Percentiles rank a stretch among this genome's conserved stretches.
Conservation (phyloP, 2,329 filamentous ascomycete genomes). For the Simplicillium aogashimaense region DNA sequence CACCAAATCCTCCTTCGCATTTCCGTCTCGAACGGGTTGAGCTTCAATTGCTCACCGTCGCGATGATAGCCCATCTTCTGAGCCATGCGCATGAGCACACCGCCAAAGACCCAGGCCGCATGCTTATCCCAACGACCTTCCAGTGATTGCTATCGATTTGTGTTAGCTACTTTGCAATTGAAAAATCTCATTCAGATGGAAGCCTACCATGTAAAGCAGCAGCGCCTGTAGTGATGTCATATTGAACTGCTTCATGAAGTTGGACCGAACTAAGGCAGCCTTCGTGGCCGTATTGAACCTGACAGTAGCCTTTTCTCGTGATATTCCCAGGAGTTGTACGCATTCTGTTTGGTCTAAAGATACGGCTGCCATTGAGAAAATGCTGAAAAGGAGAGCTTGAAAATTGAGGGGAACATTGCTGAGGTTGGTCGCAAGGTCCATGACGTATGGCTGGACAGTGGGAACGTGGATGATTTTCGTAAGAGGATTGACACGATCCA, state of each 20-base stretch:
- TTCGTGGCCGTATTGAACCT: constrained; percentile 43
- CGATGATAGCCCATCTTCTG: constrained; percentile 59
- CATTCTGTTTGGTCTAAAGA: constrained; percentile 48
- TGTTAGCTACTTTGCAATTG: constrained; percentile 7
- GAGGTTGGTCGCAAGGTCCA: constrained; percentile 50
- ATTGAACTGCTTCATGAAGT: constrained; percentile 50
- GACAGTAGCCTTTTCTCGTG: constrained; percentile 38
- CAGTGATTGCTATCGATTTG: constrained; percentile 35
- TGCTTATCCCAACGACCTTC: constrained; percentile 49
- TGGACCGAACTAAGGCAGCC: constrained; percentile 36
- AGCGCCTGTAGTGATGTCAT: constrained; percentile 50
- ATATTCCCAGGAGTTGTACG: constrained; percentile 36
- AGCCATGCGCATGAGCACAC: constrained; percentile 51
- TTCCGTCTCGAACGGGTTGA: constrained; percentile 54
- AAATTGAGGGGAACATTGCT: constrained; percentile 44
- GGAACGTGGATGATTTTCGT: constrained; percentile 66
- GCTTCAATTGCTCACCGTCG: constrained; percentile 45
- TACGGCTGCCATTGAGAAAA: constrained; percentile 52
- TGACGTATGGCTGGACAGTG: constrained; percentile 53
- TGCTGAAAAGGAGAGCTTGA: constrained; percentile 53
- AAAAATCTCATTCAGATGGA: background rate
- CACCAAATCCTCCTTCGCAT: constrained; percentile 61
- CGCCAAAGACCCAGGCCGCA: constrained; percentile 50
- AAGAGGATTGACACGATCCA: constrained; percentile 66
- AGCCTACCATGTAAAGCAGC: constrained; percentile 43